Evolutionary conservation across 2,329 filamentous ascomycete genomes (phyloP).

Genomic region (Apiospora malaysiana): DNA sequence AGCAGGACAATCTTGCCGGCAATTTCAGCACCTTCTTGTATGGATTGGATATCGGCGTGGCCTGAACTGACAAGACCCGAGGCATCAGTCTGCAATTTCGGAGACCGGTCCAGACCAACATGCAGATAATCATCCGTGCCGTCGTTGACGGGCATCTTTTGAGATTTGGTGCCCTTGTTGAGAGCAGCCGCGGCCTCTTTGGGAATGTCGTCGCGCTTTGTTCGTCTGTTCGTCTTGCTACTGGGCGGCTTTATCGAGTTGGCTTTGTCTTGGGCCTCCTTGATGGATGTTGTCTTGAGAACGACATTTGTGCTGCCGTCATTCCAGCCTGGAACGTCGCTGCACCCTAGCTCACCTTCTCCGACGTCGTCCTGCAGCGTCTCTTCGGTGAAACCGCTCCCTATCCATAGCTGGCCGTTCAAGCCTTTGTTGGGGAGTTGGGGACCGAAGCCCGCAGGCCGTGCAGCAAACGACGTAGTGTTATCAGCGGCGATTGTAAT

Average conservation of each 20-base stretch:
- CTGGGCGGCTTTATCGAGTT: conserved; percentile 37
- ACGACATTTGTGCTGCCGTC: conserved; percentile 59
- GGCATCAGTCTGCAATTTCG: conserved; percentile 42
- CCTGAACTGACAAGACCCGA: conserved; percentile 44
- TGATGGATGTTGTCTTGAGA: conserved; percentile 44
- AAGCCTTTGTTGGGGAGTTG: conserved; percentile 75
- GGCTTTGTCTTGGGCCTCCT: conserved; percentile 38
- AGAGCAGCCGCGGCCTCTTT: conserved; percentile 36
- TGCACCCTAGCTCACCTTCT: conserved; percentile 91
- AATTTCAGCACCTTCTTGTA: conserved; percentile 93
- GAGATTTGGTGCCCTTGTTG: conserved; percentile 37
- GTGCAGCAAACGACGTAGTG: conserved; percentile 92
- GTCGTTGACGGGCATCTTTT: conserved; percentile 59
- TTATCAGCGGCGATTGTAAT: conserved; percentile 98
- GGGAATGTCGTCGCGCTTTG: conserved; percentile 39
- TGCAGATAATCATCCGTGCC: conserved; percentile 87
- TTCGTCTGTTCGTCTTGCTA: conserved; percentile 43
- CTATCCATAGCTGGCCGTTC: conserved; percentile 91
- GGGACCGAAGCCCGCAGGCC: conserved; percentile 92
- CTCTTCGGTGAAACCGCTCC: conserved; percentile 88
- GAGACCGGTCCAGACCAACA: conserved; percentile 47
- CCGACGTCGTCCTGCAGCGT: conserved; percentile 65
- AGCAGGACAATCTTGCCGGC: conserved; percentile 90
- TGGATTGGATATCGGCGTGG: conserved; percentile 90
- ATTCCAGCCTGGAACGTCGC: conserved; percentile 89